Evolutionary conservation across 2,329 filamentous ascomycete species (phyloP), one percentile per base, ranked within the genome.

Genomic region (Aspergillus glaucus): DNA sequence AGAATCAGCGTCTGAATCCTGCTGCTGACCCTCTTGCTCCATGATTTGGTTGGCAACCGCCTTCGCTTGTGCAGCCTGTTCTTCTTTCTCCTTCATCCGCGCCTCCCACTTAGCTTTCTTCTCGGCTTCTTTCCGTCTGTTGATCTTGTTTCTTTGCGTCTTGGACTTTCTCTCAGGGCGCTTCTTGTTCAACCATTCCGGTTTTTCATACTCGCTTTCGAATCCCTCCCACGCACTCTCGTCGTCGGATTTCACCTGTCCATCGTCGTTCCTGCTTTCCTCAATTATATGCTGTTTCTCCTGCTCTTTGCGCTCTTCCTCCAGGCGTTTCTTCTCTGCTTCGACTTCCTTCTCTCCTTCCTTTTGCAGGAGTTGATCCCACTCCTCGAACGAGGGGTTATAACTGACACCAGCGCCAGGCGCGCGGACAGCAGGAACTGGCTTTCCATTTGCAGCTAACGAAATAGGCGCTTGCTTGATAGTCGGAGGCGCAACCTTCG

Each of bases 191-290:
- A 83, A 71, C 63, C 79, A 74, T 53, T 88, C 85, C 2, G 69
- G 62, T 58, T 89, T 85, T 48, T 88, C 80, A 65, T 79, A 80
- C 57, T 84, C 90, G 64, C 88, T 95, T 72, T 95, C 85, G 56
- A 89, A 82, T 0, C 87, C 87, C 67, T 91, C 92, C 89, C 90
- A 96, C 12, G 88, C 90, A 43, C 87, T 93, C 64, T 95, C 91
- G 60, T 92, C 87, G 51, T 94, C 89, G 76, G 82, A 92, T 66
- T 82, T 81, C 53, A 81, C 79, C 61, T 88, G 84, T 0, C 84
- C 85, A 14, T 87, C 87, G 44, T 90, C 86, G 2, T 86, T 84
- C 57, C 87, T 81, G 2, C 86, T 87, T 8, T 86, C 91, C 39
- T 81, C 82, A 0, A 84, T 80, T 15, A 86, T 81, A 60, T 89